Base-by-base conservation (phyloP, 306 rosid genomes). In the Begonia peltatifolia region DNA sequence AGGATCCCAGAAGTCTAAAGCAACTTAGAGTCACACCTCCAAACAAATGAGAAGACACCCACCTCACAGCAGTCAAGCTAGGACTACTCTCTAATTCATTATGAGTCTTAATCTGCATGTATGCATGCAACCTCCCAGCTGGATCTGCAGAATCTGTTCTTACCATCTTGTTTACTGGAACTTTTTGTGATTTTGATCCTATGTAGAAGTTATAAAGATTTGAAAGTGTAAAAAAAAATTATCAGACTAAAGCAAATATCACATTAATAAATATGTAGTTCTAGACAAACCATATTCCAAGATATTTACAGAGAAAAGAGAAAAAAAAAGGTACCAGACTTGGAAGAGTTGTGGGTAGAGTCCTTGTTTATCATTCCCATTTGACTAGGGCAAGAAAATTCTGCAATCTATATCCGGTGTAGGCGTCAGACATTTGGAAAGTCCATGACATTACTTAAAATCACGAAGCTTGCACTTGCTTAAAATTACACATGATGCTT, bases 61-160 rank as follows among this genome's bases (percentile, higher is more conserved):
- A 89, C 97, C 97, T 89, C 54, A 89, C 74, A 55, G 87, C 79
- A 66, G 66, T 72, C 79, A 82, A 81, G 64, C 72, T 74, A 57
- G 74, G 59, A 67, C 59, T 69, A 56, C 65, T 62, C 53, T 70
- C 84, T 30, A 66, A 64, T 53, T 59, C 67, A 66, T 71, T 73
- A 63, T 51, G 55, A 59, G 79, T 59, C 64, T 60, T 71, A 55
- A 63, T 57, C 68, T 78, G 87, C 74, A 76, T 47, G 67, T 80
- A 89, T 38, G 84, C 89, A 61, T 84, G 95, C 65, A 89, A 76
- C 78, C 97, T 78, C 63, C 97, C 97, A 49, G 67, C 81, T 42
- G 95, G 95, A 72, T 89, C 81, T n/a, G 64, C 63, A 66, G 95
- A 76, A 80, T 89, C 94, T 56, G 95, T 84, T 68, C 97, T 78